phyloP scores from a whole-genome alignment of 2,329 filamentous ascomycete species.

The Cladophialophora carrionii region DNA sequence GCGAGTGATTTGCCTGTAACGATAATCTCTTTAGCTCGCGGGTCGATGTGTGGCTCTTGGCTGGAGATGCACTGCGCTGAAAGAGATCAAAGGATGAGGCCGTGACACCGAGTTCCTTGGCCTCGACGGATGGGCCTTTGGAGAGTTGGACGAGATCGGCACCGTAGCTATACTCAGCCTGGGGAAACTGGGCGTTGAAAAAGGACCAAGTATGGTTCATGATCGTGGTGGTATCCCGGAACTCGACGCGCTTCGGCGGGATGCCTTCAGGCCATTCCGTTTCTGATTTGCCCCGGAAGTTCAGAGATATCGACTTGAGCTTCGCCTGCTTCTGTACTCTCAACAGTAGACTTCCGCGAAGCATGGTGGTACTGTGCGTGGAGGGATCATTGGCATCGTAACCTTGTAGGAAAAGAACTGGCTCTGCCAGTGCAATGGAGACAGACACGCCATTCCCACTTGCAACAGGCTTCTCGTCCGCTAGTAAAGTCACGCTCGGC shows the following conservation, averaged over 20 bases:
- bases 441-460: constrained; percentile 55
- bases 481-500: constrained; percentile 44
- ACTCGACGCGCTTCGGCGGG: constrained; percentile 80
- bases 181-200: constrained; percentile 72
- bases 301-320: constrained; percentile 86
- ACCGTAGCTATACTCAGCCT: constrained; percentile 63
- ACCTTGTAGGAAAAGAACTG: constrained; percentile 54
- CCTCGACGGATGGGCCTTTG: constrained; percentile 45
- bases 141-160: constrained; percentile 65
- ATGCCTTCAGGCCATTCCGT: constrained; percentile 98
- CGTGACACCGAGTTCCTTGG: constrained; percentile 42
- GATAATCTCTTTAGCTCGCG: constrained; percentile 70
- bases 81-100: constrained; percentile 48
- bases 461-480: constrained; percentile 53
- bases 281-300: constrained; percentile 79
- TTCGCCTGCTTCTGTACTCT: constrained; percentile 87
- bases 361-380: constrained; percentile 73
- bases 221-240: constrained; percentile 80
- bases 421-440: constrained; percentile 53
- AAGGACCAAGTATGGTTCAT: constrained; percentile 89
- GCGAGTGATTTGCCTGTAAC: constrained; percentile 76
- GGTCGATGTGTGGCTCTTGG: constrained; percentile 46
- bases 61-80: constrained; percentile 51
- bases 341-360: constrained; percentile 81
- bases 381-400: constrained; percentile 56